Evolutionary conservation across 23 red algal genomes (phyloP), one percentile per base, ranked within the genome.

Genomic region (Gracilaria caudata): DNA sequence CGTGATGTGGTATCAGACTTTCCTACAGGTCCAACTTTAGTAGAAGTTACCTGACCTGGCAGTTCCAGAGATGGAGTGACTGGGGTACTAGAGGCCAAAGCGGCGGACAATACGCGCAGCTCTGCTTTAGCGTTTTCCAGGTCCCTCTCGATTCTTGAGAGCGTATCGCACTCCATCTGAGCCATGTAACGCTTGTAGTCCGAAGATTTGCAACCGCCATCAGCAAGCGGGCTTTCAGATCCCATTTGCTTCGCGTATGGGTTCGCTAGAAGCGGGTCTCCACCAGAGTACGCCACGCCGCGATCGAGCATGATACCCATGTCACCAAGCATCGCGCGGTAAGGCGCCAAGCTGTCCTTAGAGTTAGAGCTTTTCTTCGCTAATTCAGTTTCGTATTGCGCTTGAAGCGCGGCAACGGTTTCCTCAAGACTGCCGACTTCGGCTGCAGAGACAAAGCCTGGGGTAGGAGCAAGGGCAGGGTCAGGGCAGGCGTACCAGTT

Each of bases 401-500:
- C 64, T 63, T 93, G 81, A 24, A 93, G 72, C 2, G 68, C 81
- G 38, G 51, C 59, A 13, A 93, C 66, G 9, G 40, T 68, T 64
- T 65, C 44, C 58, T 84, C 21, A 68, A 93, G 63, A 40, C 65
- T 80, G 5, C 53, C 34, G 33, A 93, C 81, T 63, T 93, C 79
- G 21, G 80, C 82, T 16, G 16, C 47, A 56, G 81, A 86, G 1
- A 93, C 90, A 86, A 79, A 93, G 40, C 47, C 90, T 7, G 90
- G 90, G 14, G 47, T n/a, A 46, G 90, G 90, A 28, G 64, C 80
- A 25, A 93, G 71, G 12, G 90, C 90, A 5, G 90, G 90, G 51
- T 93, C 46, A 17, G 90, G 90, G 25, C 72, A 70, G 24, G 90
- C 79, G 57, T 86, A 93, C 90, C 90, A 93, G 81, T 93, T 93